Evolutionary conservation across 148 eudicot species (phyloP).

Genomic region (Euryodendron excelsum): DNA sequence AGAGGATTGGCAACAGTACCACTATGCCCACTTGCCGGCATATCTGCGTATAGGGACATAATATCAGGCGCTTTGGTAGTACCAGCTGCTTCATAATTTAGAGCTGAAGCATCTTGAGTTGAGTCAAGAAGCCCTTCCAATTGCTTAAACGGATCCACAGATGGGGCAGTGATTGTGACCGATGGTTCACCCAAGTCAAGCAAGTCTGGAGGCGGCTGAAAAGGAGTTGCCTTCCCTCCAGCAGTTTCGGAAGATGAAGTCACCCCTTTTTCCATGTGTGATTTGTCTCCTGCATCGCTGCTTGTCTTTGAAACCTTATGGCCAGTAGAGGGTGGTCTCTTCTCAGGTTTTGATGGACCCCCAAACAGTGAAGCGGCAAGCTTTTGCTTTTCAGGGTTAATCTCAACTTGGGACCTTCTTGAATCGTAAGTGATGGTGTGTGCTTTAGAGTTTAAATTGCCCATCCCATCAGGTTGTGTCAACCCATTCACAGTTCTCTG

Average conservation of each 20-base stretch:
- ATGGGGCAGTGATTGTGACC: constrained; percentile 23
- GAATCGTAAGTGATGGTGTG: constrained; percentile 40
- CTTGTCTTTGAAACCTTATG: constrained; percentile 48
- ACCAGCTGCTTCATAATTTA: constrained; percentile 23
- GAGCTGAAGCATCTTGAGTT: constrained; percentile 34
- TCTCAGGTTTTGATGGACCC: constrained; percentile 56
- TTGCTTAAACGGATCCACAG: constrained; percentile 70
- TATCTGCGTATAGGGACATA: constrained; percentile 52
- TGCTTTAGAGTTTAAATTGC: constrained; percentile 34
- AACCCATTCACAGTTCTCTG: constrained; percentile 50
- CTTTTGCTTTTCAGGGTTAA: constrained; percentile 76
- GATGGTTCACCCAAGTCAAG: constrained; percentile 79
- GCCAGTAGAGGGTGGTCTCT: constrained; percentile 44
- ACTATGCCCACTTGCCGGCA: constrained; percentile 32
- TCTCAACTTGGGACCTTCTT: constrained; percentile 48
- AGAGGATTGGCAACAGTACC: constrained; percentile 7
- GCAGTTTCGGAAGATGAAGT: constrained; percentile 24
- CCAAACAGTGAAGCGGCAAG: constrained; percentile 97
- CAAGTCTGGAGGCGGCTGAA: constrained; percentile 53
- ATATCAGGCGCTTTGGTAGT: constrained; percentile 46
- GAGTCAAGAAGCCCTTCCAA: constrained; percentile 82
- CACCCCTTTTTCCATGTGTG: constrained; percentile 25
- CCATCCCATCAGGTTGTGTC: constrained; percentile 33
- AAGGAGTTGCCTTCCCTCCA: constrained; percentile 30
- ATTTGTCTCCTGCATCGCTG: constrained; percentile 35